Evolutionary conservation across 1,284 basidiomycete species (phyloP).

Genomic region (Irpex sp.): DNA sequence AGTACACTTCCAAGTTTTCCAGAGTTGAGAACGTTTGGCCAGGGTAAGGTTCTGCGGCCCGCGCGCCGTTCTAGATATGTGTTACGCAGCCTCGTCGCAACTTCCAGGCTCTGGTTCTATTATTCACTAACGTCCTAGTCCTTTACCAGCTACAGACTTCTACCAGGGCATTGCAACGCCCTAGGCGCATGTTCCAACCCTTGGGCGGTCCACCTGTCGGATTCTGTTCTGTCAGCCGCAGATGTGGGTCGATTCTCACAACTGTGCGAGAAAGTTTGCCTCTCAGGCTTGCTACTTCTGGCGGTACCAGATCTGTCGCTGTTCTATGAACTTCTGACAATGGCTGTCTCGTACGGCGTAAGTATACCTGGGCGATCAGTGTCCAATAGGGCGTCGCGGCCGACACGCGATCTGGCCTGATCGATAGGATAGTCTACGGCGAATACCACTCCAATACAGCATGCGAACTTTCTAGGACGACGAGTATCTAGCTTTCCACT

Average conservation of each 20-base stretch:
- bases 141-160: neutral
- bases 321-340: neutral
- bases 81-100: neutral
- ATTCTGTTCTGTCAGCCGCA: neutral
- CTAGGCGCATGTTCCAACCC: neutral
- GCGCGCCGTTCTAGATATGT: neutral
- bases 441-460: neutral
- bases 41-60: neutral
- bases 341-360: neutral
- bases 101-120: neutral
- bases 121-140: neutral
- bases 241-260: neutral
- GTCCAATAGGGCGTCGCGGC: neutral
- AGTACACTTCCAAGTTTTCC: neutral
- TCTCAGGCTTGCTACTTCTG: neutral
- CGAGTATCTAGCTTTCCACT: neutral
- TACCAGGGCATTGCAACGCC: neutral
- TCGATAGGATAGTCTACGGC: neutral
- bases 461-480: neutral
- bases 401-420: neutral
- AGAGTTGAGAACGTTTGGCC: neutral
- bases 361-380: neutral
- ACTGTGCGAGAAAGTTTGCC: neutral
- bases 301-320: neutral
- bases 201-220: neutral